Conservation (phyloP, 1,284 basidiomycete genomes). For the Fomitiporia mediterranea region DNA sequence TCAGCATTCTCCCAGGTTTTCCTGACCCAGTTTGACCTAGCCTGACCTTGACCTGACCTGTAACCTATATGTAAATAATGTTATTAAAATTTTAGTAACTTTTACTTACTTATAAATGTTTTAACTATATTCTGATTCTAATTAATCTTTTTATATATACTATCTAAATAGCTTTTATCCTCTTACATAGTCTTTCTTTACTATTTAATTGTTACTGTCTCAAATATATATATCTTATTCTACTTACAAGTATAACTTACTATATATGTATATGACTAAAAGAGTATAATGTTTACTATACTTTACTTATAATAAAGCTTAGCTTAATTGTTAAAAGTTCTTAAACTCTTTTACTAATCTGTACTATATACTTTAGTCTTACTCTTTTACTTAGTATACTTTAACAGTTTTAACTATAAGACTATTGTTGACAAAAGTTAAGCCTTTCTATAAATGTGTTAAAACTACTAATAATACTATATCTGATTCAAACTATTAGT, state of each 20-base stretch:
- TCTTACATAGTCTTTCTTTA: too few relatives aligned
- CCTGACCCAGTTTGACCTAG: too few relatives aligned
- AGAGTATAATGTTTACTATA: neutral
- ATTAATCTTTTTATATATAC: too few relatives aligned
- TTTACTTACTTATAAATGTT: too few relatives aligned
- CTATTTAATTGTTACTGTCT: too few relatives aligned
- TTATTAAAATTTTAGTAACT: too few relatives aligned
- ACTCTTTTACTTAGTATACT: slow-evolving; percentile 21
- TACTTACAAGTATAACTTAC: neutral
- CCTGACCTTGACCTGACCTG: too few relatives aligned
- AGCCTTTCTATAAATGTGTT: slow-evolving; percentile 64
- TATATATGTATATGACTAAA: slow-evolving; percentile 4
- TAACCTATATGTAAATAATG: too few relatives aligned
- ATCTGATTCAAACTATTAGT: slow-evolving; percentile 73
- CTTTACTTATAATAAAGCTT: slow-evolving; percentile 5
- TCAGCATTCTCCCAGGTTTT: too few relatives aligned
- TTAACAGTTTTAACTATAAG: slow-evolving; percentile 51
- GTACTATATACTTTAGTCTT: slow-evolving; percentile 9
- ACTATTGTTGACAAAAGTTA: slow-evolving; percentile 39
- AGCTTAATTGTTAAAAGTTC: slow-evolving; percentile 14
- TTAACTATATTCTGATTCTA: too few relatives aligned
- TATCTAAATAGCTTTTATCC: too few relatives aligned
- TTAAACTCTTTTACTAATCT: slow-evolving; percentile 10
- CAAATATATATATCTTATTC: too few relatives aligned
- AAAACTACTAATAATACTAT: slow-evolving; percentile 76